These are phyloP conservation scores for Corymbia calophylla DNA, from an alignment of 441 rosid species.

Conservation along the genomic window DNA sequence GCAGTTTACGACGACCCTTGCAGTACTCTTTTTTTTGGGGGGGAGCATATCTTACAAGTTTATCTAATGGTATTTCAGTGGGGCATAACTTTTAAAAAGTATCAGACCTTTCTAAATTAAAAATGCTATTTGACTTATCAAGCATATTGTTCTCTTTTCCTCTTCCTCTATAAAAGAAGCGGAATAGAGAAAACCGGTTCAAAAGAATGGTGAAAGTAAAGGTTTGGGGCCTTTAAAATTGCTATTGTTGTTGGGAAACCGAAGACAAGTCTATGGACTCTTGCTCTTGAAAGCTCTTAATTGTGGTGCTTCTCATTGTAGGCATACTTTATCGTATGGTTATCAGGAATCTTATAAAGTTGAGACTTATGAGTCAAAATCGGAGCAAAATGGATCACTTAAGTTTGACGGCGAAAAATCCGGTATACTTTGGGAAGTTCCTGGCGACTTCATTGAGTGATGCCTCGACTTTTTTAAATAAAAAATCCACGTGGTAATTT, in stretches of 20 bases:
- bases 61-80: neutral
- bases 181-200: neutral
- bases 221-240: neutral
- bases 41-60: neutral
- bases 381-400: too few species aligned
- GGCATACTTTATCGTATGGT: neutral
- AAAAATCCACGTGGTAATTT: too few species aligned
- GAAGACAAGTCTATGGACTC: neutral
- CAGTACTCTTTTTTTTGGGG: neutral
- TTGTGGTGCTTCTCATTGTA: neutral
- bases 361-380: neutral
- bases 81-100: neutral
- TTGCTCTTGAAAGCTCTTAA: neutral
- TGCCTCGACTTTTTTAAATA: neutral
- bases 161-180: neutral
- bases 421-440: neutral
- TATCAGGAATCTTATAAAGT: neutral
- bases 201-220: neutral
- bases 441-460: too few species aligned
- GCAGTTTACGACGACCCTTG: neutral
- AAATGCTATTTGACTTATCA: neutral
- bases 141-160: neutral
- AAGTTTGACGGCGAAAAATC: too few species aligned
- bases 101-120: neutral
- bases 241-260: neutral